Evolutionary conservation across 78 protist genomes (phyloP).

Genomic region (Dictyostelium brefeldianum): DNA sequence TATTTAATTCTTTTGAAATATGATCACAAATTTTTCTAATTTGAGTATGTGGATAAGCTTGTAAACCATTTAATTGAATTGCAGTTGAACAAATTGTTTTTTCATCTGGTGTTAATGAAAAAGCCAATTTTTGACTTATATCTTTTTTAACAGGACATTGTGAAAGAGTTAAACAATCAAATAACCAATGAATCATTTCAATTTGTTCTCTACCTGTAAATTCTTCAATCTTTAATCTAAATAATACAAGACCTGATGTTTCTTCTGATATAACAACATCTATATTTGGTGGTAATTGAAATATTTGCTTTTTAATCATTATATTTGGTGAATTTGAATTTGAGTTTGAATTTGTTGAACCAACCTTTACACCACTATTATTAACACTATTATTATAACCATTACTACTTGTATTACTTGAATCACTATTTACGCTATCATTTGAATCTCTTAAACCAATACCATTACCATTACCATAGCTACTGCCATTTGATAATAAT

Average conservation of each 20-base stretch:
- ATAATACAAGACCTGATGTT: neutral
- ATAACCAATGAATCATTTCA: conserved; percentile 34
- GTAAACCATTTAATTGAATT: neutral
- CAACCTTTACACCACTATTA: neutral
- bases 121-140: neutral
- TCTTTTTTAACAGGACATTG: neutral
- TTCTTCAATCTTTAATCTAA: conserved; percentile 23
- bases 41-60: neutral
- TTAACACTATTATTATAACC: neutral
- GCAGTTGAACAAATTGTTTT: conserved; percentile 11
- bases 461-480: neutral
- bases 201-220: conserved; percentile 34
- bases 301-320: neutral
- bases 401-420: neutral
- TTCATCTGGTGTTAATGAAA: neutral
- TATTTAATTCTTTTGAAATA: neutral
- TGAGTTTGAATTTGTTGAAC: neutral
- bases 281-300: conserved; percentile 41
- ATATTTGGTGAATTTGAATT: neutral
- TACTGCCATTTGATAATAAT: neutral
- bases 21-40: neutral
- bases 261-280: conserved; percentile 44
- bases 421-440: neutral
- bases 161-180: neutral
- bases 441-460: neutral